Evolutionary conservation across 2,329 filamentous ascomycete species (phyloP).

Genomic region (Venturia nashicola): DNA sequence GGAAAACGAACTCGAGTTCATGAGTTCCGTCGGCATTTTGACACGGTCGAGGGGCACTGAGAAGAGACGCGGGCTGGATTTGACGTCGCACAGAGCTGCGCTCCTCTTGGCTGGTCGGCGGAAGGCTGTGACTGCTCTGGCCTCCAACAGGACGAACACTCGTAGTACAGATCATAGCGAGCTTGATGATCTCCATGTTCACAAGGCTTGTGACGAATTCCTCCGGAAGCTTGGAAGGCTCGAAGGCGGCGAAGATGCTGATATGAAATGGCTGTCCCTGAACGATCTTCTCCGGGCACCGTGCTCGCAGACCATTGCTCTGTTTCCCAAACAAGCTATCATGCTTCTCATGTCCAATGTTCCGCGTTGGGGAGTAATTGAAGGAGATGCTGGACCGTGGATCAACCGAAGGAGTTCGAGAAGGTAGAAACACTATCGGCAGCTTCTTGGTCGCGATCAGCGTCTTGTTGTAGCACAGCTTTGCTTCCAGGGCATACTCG

Average conservation of each 20-base stretch:
- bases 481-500: background rate
- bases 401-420: background rate
- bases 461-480: background rate
- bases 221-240: background rate
- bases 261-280: background rate
- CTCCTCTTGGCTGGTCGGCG: background rate
- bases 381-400: background rate
- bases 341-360: background rate
- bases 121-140: background rate
- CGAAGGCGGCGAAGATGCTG: background rate
- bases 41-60: background rate
- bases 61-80: background rate
- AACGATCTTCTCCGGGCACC: background rate
- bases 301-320: background rate
- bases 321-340: background rate
- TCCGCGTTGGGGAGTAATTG: background rate
- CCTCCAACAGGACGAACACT: background rate
- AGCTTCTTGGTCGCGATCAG: conserved; percentile 1
- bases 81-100: background rate
- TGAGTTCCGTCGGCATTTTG: background rate
- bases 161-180: background rate
- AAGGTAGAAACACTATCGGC: conserved; percentile 4
- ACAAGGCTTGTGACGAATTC: background rate
- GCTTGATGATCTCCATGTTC: background rate
- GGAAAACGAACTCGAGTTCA: conserved; percentile 1